phyloP scores from a whole-genome alignment of 306 rosid species.

The Lathyrus oleraceus region DNA sequence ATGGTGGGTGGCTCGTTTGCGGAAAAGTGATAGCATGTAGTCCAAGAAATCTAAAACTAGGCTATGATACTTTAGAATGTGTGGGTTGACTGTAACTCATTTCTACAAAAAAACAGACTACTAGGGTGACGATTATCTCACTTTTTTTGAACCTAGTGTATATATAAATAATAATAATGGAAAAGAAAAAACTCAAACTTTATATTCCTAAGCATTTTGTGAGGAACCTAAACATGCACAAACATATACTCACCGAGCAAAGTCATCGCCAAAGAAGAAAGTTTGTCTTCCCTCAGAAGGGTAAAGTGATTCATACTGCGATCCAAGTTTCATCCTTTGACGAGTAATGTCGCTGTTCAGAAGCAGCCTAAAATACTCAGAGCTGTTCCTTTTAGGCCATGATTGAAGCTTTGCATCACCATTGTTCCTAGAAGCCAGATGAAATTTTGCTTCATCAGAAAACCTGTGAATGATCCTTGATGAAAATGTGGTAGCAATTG shows the following conservation, averaged over 20 bases:
- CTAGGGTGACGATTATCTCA: too few species aligned
- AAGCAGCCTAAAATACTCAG: slow-evolving; percentile 66
- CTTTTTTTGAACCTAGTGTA: too few species aligned
- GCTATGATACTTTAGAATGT: too few species aligned
- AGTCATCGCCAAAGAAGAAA: slow-evolving; percentile 60
- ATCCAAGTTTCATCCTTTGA: slow-evolving; percentile 68
- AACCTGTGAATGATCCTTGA: slow-evolving; percentile 73
- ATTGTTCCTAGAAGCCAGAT: slow-evolving; percentile 32
- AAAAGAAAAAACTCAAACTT: too few species aligned
- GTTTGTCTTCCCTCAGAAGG: slow-evolving; percentile 73
- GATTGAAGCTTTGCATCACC: slow-evolving; percentile 20
- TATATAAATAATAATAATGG: too few species aligned
- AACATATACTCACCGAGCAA: slow-evolving; percentile 56
- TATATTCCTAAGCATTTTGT: too few species aligned
- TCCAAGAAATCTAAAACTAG: too few species aligned
- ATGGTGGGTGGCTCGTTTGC: too few species aligned
- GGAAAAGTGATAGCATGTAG: too few species aligned
- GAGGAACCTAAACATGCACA: background rate
- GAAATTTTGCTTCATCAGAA: slow-evolving; percentile 60
- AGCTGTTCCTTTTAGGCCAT: slow-evolving; percentile 56
- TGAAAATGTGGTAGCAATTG: slow-evolving; percentile 47
- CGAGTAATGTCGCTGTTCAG: slow-evolving; percentile 52
- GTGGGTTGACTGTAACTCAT: too few species aligned
- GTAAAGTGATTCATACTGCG: slow-evolving; percentile 53
- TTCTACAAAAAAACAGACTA: too few species aligned